Base-by-base conservation (phyloP, 2,329 filamentous ascomycete species). In the Penicillium aurantiogriseum region DNA sequence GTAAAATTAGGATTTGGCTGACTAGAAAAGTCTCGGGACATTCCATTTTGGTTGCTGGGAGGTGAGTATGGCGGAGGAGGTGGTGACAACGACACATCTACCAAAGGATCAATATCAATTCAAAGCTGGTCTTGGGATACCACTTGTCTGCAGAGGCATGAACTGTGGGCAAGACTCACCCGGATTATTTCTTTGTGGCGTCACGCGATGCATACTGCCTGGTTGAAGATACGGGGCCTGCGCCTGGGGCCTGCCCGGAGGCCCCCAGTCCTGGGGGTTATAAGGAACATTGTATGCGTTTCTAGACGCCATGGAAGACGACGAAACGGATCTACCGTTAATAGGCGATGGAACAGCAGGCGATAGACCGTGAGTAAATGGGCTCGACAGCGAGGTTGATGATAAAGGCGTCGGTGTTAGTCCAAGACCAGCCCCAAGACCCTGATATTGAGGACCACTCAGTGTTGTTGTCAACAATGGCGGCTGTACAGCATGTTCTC, bases 181-280 rank as follows among this genome's bases (percentile, higher is more conserved):
- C 69, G 69, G 59, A 39, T 71, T 64, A 60, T 60, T 69, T 50
- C 63, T 62, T 62, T 62, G 67, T 56, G 63, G 66, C 49, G 64
- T 60, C 39, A 68, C 57, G 29, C 68, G 69, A 62, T 69, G 62
- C 59, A 69, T 67, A 58, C 62, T 68, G 47, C 64, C 69, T 36
- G 63, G 54, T 48, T 69, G 71, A 13, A 65, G 50, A 68, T 72
- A 72, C 35, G 64, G 51, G 42, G 67, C 55, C 50, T 71, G 67
- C 33, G 66, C 66, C 40, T 70, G 63, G 21, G 55, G 58, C 54
- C 67, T 67, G 19, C 70, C 69, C 43, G 77, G 72, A 21, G 75
- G 74, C 1, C 74, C 77, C 79, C 79, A 81, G 69, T 80, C 76
- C 59, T 77, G 77, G 36, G 79, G 79, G 61, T 81, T 79, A 60